Conservation (phyloP, 352 stramenopile species). For the Phytophthora pinifolia region DNA sequence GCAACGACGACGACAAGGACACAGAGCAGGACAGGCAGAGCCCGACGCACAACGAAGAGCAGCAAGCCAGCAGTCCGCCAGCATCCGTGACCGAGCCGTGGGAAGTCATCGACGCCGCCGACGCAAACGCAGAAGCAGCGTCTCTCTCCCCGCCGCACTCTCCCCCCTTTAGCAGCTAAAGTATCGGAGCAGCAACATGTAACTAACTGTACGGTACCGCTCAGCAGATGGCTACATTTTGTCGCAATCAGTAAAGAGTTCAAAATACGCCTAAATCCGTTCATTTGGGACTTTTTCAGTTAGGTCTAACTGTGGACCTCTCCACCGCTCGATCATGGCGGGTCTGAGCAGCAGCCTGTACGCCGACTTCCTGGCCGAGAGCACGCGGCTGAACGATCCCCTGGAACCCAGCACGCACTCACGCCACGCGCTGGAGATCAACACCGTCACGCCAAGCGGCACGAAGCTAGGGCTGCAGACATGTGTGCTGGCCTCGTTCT, state of each 20-base stretch:
- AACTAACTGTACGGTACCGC: too few relatives aligned
- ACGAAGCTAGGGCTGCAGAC: conserved; percentile 55
- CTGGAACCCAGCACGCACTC: conserved; percentile 49
- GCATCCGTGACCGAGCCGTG: conserved; percentile 1
- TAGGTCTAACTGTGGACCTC: conserved; percentile 3
- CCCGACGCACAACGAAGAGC: neutral
- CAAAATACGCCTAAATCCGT: too few relatives aligned
- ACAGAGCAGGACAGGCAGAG: too few relatives aligned
- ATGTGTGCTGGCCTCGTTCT: conserved; percentile 65
- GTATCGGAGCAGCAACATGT: too few relatives aligned
- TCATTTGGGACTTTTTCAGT: neutral
- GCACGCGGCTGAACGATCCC: conserved; percentile 41
- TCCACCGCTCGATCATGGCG: conserved; percentile 19
- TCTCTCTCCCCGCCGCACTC: conserved; percentile 4
- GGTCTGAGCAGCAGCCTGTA: conserved; percentile 69
- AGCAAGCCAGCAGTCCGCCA: too few relatives aligned
- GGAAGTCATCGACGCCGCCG: conserved; percentile 12
- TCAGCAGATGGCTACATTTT: too few relatives aligned
- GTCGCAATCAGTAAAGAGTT: too few relatives aligned
- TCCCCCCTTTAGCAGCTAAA: conserved; percentile 2
- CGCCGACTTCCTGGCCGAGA: conserved; percentile 61
- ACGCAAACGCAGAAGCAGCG: neutral
- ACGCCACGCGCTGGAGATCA: conserved; percentile 52
- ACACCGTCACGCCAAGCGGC: conserved; percentile 53
- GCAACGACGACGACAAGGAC: too few relatives aligned